phyloP scores from a whole-genome alignment of 2,329 filamentous ascomycete species.

The Trichoderma aggressivum region DNA sequence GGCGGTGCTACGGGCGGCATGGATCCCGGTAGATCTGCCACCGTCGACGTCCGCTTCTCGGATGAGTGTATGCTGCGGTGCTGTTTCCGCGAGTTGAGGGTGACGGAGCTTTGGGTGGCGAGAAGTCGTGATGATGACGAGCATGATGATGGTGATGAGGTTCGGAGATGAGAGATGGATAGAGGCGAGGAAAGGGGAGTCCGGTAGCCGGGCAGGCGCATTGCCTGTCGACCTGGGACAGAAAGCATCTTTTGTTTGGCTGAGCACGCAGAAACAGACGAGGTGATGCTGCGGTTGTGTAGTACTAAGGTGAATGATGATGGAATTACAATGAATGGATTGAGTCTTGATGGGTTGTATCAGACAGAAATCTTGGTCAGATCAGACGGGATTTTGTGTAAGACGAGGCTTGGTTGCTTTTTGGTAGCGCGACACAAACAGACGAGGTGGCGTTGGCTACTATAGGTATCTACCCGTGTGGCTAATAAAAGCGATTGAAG shows the following conservation, averaged over 20 bases:
- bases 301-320: neutral
- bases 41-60: slow-evolving; percentile 35
- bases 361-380: neutral
- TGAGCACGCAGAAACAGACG: neutral
- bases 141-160: slow-evolving; percentile 15
- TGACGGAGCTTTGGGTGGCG: neutral
- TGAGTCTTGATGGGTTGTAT: neutral
- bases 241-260: slow-evolving; percentile 24
- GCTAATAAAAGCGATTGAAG: neutral
- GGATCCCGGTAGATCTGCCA: slow-evolving; percentile 33
- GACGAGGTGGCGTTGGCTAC: neutral
- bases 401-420: slow-evolving; percentile 4
- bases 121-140: slow-evolving; percentile 21
- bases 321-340: neutral
- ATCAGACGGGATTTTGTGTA: neutral
- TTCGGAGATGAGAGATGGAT: slow-evolving; percentile 4
- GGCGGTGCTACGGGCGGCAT: slow-evolving; percentile 28
- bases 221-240: slow-evolving; percentile 24
- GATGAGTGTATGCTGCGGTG: slow-evolving; percentile 37
- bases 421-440: neutral
- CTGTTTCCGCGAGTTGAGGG: slow-evolving; percentile 2
- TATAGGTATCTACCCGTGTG: neutral
- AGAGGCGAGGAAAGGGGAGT: slow-evolving; percentile 12
- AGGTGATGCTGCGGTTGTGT: neutral
- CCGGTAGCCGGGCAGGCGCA: slow-evolving; percentile 22